phyloP scores from a whole-genome alignment of 83 land plant genomes.

The Picea abies region DNA sequence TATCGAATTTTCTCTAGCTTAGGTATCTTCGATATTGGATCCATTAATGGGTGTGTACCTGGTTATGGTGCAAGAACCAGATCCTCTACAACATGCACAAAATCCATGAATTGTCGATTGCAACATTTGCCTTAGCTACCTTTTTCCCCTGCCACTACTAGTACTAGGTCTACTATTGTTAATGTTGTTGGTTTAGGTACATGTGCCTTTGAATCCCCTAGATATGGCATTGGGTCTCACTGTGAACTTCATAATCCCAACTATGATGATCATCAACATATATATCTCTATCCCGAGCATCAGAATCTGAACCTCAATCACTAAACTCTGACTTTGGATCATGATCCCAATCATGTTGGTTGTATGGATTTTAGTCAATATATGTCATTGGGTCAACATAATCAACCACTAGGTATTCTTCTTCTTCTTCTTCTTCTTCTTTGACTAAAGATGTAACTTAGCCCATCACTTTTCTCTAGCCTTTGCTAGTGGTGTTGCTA shows the following conservation, averaged over 20 bases:
- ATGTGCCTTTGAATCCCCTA: background rate
- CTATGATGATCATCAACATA: background rate
- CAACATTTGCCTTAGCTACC: background rate
- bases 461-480: too few species aligned
- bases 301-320: background rate
- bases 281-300: constrained; percentile 1
- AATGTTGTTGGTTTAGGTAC: background rate
- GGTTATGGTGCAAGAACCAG: background rate
- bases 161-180: background rate
- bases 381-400: background rate
- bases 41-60: constrained; percentile 4
- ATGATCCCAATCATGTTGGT: background rate
- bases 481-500: constrained; percentile 3
- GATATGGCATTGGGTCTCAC: background rate
- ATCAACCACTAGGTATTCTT: background rate
- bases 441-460: too few species aligned
- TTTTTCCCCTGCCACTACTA: background rate
- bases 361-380: background rate
- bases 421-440: background rate
- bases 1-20: background rate
- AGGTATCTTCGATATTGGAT: background rate
- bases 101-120: background rate
- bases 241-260: background rate
- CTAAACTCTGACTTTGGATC: background rate
- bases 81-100: background rate